phyloP scores from a whole-genome alignment of 371 early-diverging fungal genomes.

The Lichtheimia hyalospora region DNA sequence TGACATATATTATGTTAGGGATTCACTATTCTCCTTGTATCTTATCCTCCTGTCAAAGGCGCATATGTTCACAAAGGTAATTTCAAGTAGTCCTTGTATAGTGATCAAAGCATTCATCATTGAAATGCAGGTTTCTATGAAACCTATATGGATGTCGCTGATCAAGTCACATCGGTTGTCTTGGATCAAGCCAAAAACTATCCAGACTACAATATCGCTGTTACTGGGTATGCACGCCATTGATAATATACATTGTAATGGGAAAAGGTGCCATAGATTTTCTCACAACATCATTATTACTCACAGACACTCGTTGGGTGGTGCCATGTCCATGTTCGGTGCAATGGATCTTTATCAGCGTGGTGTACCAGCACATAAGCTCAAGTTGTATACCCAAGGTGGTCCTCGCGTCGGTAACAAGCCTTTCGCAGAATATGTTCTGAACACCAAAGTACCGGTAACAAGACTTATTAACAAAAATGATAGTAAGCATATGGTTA shows the following conservation, averaged over 20 bases:
- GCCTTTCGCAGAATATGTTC: slow-evolving; percentile 11
- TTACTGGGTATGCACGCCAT: slow-evolving; percentile 9
- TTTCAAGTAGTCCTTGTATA: too few relatives aligned
- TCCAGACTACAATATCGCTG: slow-evolving; percentile 9
- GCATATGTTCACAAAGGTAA: too few relatives aligned
- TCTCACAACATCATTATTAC: not conserved
- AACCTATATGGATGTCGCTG: slow-evolving; percentile 11
- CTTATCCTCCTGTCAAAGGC: too few relatives aligned
- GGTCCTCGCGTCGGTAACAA: slow-evolving; percentile 16
- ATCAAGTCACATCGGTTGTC: slow-evolving; percentile 3
- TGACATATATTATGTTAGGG: too few relatives aligned
- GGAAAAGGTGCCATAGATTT: not conserved
- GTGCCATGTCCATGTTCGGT: slow-evolving; percentile 6
- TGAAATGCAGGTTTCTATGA: slow-evolving; percentile 12
- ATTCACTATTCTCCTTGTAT: too few relatives aligned
- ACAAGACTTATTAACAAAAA: slow-evolving; percentile 9
- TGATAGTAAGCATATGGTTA: slow-evolving; percentile 13
- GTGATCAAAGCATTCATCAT: too few relatives aligned
- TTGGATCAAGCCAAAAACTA: slow-evolving; percentile 6
- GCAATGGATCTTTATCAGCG: slow-evolving; percentile 16
- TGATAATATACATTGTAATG: not conserved
- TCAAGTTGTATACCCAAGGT: slow-evolving; percentile 2
- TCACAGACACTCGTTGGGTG: slow-evolving; percentile 16
- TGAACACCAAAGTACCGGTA: slow-evolving; percentile 1
- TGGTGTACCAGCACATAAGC: slow-evolving; percentile 5